phyloP scores from a whole-genome alignment of 2,329 filamentous ascomycete genomes.

The Calcarisporium arbuscula region DNA sequence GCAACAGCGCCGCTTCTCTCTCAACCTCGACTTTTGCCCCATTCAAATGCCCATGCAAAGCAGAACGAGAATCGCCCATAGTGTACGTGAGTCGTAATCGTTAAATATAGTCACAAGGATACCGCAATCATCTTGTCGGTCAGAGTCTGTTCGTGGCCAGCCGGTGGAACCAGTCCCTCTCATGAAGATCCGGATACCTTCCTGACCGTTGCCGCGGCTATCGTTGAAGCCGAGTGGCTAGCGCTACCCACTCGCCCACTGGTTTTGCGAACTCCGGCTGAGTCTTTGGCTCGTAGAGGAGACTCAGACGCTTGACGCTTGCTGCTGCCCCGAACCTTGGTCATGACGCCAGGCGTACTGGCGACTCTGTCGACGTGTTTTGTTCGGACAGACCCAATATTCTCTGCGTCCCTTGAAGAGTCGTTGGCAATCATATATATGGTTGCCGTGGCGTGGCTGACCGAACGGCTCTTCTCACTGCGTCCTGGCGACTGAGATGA shows the following conservation, averaged over 20 bases:
- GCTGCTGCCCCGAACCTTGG: slow-evolving; percentile 60
- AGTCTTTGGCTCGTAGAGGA: slow-evolving; percentile 44
- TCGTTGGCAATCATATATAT: slow-evolving; percentile 61
- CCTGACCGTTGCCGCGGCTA: slow-evolving; percentile 38
- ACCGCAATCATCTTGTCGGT: too few relatives aligned
- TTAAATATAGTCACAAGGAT: slow-evolving; percentile 26
- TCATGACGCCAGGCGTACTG: slow-evolving; percentile 49
- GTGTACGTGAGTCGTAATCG: slow-evolving; percentile 35
- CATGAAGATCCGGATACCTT: slow-evolving; percentile 44
- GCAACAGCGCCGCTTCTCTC: too few relatives aligned
- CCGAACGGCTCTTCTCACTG: slow-evolving; percentile 59
- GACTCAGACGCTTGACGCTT: slow-evolving; percentile 44
- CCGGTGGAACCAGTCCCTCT: slow-evolving; percentile 14
- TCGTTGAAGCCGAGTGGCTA: slow-evolving; percentile 35
- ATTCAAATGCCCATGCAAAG: slow-evolving; percentile 38
- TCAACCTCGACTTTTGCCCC: slow-evolving; percentile 3
- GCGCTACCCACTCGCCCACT: slow-evolving; percentile 59
- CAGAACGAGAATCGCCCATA: slow-evolving; percentile 36
- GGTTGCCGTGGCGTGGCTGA: slow-evolving; percentile 70
- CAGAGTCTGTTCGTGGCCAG: slow-evolving; percentile 4
- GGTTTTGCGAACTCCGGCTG: slow-evolving; percentile 55
- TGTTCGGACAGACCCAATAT: slow-evolving; percentile 54
- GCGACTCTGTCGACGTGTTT: slow-evolving; percentile 52
- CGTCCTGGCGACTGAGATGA: slow-evolving; percentile 55
- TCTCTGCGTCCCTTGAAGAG: slow-evolving; percentile 64